These are phyloP conservation scores for Fusarium fracticaudum DNA, from an alignment of 2,329 filamentous ascomycete genomes.

Conservation along the genomic window DNA sequence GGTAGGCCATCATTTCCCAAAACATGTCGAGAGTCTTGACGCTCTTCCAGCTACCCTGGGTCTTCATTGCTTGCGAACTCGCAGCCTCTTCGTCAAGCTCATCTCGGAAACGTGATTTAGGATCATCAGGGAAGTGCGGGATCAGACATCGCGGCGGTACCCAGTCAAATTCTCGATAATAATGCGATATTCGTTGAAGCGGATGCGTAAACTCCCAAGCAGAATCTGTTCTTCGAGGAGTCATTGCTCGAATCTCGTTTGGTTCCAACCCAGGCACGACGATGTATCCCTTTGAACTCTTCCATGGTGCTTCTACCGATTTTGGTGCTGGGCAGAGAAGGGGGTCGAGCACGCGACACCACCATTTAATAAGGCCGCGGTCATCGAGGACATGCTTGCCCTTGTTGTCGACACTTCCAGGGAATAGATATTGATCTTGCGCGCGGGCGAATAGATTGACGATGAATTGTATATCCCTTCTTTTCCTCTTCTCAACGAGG, in stretches of 20 bases:
- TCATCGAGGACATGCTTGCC: constrained; percentile 94
- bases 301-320: constrained; percentile 50
- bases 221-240: constrained; percentile 64
- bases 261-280: constrained; percentile 86
- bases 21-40: constrained; percentile 89
- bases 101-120: constrained; percentile 87
- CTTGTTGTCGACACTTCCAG: constrained; percentile 84
- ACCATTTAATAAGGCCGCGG: constrained; percentile 91
- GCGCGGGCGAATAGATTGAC: constrained; percentile 92
- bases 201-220: constrained; percentile 78
- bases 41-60: constrained; percentile 79
- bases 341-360: constrained; percentile 87
- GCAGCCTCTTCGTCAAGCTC: constrained; percentile 88
- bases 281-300: constrained; percentile 76
- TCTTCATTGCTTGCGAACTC: constrained; percentile 63
- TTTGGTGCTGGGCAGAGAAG: constrained; percentile 64
- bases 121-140: constrained; percentile 93
- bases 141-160: constrained; percentile 86
- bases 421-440: constrained; percentile 94
- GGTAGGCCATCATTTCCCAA: constrained; percentile 98
- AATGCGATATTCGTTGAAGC: constrained; percentile 71
- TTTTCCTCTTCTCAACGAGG: constrained; percentile 73
- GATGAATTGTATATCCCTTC: constrained; percentile 73
- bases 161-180: constrained; percentile 64
- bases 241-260: constrained; percentile 82